These are phyloP conservation scores for Mycena polygramma DNA, from an alignment of 768 basidiomycete genomes.

Conservation along the genomic window DNA sequence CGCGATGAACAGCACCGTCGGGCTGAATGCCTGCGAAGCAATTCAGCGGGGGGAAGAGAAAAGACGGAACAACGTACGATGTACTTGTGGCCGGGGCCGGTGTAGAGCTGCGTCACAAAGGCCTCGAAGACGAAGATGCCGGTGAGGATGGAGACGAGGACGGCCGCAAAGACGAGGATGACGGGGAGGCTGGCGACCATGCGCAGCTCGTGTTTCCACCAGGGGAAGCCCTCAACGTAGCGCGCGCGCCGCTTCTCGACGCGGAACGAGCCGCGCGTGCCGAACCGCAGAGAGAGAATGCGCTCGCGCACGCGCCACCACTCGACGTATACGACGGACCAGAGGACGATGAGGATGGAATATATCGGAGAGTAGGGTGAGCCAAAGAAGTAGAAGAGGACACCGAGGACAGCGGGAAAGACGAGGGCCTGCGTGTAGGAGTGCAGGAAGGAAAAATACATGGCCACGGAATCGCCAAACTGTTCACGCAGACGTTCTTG, in stretches of 20 bases:
- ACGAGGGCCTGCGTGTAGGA: constrained; percentile 86
- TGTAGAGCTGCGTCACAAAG: constrained; percentile 90
- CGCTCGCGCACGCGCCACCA: constrained; percentile 93
- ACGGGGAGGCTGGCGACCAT: constrained; percentile 79
- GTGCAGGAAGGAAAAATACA: constrained; percentile 91
- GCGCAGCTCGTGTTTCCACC: constrained; percentile 82
- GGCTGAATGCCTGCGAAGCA: constrained; percentile 72
- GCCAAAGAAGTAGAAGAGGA: constrained; percentile 77
- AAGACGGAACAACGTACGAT: constrained; percentile 67
- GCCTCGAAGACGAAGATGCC: constrained; percentile 91
- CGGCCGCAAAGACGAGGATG: constrained; percentile 77
- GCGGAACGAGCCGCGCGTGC: constrained; percentile 80
- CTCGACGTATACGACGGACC: constrained; percentile 90
- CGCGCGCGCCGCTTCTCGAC: constrained; percentile 81
- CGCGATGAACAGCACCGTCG: constrained; percentile 85
- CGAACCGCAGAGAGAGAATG: constrained; percentile 85
- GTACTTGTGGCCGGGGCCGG: constrained; percentile 84
- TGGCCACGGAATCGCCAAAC: constrained; percentile 87
- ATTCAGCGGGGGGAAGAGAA: constrained; percentile 10
- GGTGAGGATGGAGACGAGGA: constrained; percentile 80
- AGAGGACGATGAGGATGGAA: constrained; percentile 81
- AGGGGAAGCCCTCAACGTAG: constrained; percentile 66
- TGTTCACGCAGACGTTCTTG: constrained; percentile 82
- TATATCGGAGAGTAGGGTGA: constrained; percentile 83
- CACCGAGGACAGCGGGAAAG: constrained; percentile 80